Evolutionary conservation across 805 yeast genomes (phyloP).

Genomic region (Lipomyces mesembrius): DNA sequence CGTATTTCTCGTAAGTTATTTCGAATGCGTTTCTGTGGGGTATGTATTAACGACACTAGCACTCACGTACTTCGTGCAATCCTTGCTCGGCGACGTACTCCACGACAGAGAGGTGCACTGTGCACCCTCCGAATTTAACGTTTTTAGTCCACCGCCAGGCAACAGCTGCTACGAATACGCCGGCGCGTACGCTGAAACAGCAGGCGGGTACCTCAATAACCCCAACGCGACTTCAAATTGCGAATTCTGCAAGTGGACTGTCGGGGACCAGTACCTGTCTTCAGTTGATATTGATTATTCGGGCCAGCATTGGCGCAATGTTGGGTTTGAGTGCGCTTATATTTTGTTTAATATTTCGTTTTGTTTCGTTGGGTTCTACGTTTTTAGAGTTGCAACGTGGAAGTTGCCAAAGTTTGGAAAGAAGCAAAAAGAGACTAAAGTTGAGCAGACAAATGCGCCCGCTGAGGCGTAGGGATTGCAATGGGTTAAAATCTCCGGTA

Average conservation of each 20-base stretch:
- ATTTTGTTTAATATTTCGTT: constrained; percentile 54
- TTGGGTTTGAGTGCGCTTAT: constrained; percentile 65
- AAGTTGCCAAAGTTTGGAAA: neutral
- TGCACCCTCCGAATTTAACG: constrained; percentile 54
- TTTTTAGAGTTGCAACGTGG: constrained; percentile 14
- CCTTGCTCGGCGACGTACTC: constrained; percentile 54
- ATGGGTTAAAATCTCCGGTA: no score
- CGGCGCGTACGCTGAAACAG: constrained; percentile 42
- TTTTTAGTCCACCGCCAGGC: constrained; percentile 61
- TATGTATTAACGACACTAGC: constrained; percentile 25
- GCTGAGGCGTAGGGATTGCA: no score
- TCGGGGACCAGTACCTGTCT: constrained; percentile 47
- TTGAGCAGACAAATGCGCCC: no score
- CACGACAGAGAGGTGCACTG: constrained; percentile 61
- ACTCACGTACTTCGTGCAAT: constrained; percentile 68
- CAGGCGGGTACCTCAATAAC: constrained; percentile 41
- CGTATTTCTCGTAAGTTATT: constrained; percentile 59
- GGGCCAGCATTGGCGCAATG: constrained; percentile 63
- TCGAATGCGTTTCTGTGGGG: neutral
- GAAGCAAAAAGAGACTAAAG: constrained; percentile 1
- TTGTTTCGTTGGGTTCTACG: constrained; percentile 12
- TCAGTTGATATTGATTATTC: constrained; percentile 52
- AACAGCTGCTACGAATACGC: constrained; percentile 66
- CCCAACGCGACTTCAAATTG: constrained; percentile 18
- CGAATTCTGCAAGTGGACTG: constrained; percentile 18